These are phyloP conservation scores for Carex arenaria DNA, from an alignment of 202 grass and related monocot genomes.

Conservation along the genomic window DNA sequence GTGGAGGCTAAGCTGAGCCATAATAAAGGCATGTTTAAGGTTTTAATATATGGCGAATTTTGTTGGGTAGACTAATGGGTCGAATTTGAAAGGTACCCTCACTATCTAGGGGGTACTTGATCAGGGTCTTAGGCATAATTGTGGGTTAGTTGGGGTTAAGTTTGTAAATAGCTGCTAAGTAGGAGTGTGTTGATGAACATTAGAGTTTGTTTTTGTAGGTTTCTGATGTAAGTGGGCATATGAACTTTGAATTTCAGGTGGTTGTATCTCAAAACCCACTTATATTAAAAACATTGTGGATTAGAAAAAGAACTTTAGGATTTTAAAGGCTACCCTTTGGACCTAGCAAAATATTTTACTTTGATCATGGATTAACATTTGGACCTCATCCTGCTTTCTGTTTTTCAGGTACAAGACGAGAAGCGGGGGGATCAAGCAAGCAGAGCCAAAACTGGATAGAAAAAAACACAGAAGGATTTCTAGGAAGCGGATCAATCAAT, in stretches of 20 bases:
- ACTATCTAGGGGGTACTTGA: neutral
- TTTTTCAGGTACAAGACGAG: slow-evolving; percentile 79
- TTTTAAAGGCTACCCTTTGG: neutral
- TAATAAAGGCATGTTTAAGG: neutral
- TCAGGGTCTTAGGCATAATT: neutral
- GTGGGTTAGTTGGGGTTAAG: neutral
- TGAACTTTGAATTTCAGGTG: neutral
- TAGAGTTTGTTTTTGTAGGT: neutral
- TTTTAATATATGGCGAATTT: neutral
- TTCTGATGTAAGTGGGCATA: neutral
- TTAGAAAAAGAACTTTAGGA: neutral
- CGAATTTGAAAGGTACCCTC: neutral
- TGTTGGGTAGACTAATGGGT: neutral
- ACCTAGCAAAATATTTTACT: neutral
- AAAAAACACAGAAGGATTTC: slow-evolving; percentile 84
- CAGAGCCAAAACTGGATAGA: slow-evolving; percentile 62
- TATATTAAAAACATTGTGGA: neutral
- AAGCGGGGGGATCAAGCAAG: slow-evolving; percentile 73
- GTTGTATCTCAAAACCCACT: neutral
- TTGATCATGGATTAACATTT: neutral
- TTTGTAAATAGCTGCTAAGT: neutral
- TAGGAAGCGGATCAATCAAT: slow-evolving; percentile 74
- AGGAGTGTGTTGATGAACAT: neutral
- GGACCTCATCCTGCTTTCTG: neutral
- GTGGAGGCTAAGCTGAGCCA: neutral